phyloP scores from a whole-genome alignment of 2,329 filamentous ascomycete genomes.

The Leptographium galeiforme region DNA sequence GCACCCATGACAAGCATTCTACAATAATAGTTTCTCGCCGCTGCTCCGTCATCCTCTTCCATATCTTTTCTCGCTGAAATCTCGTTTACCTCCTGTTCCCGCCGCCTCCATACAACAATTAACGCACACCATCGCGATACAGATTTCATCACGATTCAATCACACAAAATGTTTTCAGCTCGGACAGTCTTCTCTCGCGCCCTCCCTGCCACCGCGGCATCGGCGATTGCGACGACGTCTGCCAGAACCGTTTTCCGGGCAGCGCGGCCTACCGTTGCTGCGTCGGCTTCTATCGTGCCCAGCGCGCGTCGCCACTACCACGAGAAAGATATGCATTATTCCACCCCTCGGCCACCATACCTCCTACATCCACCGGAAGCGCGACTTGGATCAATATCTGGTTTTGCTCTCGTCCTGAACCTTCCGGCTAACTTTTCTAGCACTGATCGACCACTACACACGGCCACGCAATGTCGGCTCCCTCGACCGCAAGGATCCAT shows the following conservation, averaged over 20 bases:
- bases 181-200: slow-evolving; percentile 7
- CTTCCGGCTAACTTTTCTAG: not conserved
- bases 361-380: not conserved
- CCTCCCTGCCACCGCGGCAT: slow-evolving; percentile 6
- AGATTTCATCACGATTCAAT: not conserved
- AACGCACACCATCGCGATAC: not conserved
- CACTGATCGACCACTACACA: slow-evolving; percentile 16
- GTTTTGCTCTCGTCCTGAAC: not conserved
- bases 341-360: not conserved
- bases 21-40: not conserved
- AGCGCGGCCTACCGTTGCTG: slow-evolving; percentile 5
- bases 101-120: not conserved
- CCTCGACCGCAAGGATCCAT: slow-evolving; percentile 57
- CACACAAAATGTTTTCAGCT: slow-evolving; percentile 8
- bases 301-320: slow-evolving; percentile 12
- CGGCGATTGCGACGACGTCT: slow-evolving; percentile 4
- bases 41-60: not conserved
- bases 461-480: slow-evolving; percentile 37
- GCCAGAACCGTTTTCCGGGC: slow-evolving; percentile 8
- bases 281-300: slow-evolving; percentile 3
- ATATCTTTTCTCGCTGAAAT: not conserved
- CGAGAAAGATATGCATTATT: slow-evolving; percentile 13
- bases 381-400: not conserved
- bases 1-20: not conserved
- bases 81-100: not conserved